These are phyloP conservation scores for Volvox reticuliferus DNA, from an alignment of 139 green algal genomes.

Conservation along the genomic window DNA sequence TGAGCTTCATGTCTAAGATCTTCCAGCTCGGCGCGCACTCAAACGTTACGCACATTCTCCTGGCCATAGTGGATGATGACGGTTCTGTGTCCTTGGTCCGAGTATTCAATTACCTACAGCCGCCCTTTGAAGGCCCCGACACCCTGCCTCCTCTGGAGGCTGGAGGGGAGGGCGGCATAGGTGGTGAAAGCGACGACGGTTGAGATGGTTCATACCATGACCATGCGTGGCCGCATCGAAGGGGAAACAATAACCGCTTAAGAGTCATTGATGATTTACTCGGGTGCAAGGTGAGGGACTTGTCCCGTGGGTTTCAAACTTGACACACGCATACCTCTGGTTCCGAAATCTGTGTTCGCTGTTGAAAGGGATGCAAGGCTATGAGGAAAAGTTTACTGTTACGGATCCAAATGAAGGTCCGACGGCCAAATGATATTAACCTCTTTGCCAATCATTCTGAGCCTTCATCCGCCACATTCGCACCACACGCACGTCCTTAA, in stretches of 20 bases:
- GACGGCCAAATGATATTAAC: slow-evolving; percentile 25
- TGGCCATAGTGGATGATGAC: slow-evolving; percentile 63
- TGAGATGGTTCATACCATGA: not conserved
- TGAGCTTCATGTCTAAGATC: slow-evolving; percentile 25
- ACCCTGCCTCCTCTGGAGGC: slow-evolving; percentile 35
- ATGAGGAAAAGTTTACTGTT: slow-evolving; percentile 21
- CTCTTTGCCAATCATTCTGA: slow-evolving; percentile 31
- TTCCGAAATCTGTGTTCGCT: no score
- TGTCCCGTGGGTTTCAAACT: no score
- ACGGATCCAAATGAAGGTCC: slow-evolving; percentile 35
- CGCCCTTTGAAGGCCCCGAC: slow-evolving; percentile 60
- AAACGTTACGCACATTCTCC: slow-evolving; percentile 44
- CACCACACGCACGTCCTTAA: not conserved
- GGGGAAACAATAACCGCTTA: no score
- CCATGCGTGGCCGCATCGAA: no score
- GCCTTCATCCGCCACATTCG: not conserved
- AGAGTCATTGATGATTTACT: no score
- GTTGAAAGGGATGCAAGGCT: not conserved
- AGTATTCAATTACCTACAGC: slow-evolving; percentile 58
- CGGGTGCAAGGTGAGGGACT: no score
- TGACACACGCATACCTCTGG: no score
- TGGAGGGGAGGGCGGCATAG: not conserved
- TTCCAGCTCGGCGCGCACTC: slow-evolving; percentile 42
- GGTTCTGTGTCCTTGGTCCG: slow-evolving; percentile 57
- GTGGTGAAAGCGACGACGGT: slow-evolving; percentile 31